Conservation (phyloP, 345 rosid species). For the Sisymbrium irio region DNA sequence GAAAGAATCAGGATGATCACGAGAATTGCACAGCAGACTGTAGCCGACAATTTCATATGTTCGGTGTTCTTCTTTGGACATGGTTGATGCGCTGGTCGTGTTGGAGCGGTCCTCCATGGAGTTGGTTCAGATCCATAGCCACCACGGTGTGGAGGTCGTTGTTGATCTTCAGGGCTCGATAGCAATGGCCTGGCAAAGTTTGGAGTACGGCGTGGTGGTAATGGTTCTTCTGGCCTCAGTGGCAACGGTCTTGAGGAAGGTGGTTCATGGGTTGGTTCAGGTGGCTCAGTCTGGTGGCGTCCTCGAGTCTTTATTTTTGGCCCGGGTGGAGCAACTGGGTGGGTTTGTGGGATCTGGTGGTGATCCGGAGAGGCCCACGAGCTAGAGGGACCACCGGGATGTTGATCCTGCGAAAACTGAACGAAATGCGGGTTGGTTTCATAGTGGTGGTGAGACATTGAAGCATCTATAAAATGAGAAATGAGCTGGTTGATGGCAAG, state of each 20-base stretch:
- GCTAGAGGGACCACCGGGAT: conserved; percentile 27
- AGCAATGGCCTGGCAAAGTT: conserved; percentile 11
- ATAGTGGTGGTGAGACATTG: conserved; percentile 38
- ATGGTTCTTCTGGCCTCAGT: conserved; percentile 30
- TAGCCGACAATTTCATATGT: conserved; percentile 44
- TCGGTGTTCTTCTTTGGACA: conserved; percentile 42
- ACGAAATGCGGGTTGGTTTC: conserved; percentile 71
- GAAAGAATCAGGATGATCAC: conserved; percentile 52
- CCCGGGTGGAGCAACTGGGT: conserved; percentile 18
- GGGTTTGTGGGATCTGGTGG: conserved; percentile 19
- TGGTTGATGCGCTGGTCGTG: conserved; percentile 23
- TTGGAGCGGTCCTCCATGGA: conserved; percentile 27
- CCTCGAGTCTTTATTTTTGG: conserved; percentile 31
- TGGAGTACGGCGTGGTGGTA: conserved; percentile 29
- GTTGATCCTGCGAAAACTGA: conserved; percentile 31
- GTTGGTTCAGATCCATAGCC: conserved; percentile 20
- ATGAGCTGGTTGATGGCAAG: conserved; percentile 12
- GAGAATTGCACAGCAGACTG: conserved; percentile 61
- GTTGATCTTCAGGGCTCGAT: conserved; percentile 26
- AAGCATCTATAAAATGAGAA: background rate
- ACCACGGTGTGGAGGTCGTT: background rate
- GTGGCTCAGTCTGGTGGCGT: conserved; percentile 24
- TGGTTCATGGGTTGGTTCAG: conserved; percentile 19
- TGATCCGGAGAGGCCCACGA: conserved; percentile 21
- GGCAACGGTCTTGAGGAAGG: conserved; percentile 35